Base-by-base conservation (phyloP, 768 basidiomycete genomes). In the Hortiboletus campestris region DNA sequence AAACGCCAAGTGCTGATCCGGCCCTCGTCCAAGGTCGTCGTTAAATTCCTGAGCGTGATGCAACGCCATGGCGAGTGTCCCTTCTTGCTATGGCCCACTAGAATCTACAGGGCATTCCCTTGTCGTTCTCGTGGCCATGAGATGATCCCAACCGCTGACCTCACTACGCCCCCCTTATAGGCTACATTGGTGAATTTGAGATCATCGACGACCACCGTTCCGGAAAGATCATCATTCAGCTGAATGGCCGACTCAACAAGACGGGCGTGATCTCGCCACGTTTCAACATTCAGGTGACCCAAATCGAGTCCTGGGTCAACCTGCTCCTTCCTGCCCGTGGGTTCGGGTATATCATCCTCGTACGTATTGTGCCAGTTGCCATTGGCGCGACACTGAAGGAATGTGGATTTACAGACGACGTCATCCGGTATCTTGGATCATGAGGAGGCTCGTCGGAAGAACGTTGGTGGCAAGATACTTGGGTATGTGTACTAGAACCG, bases 191-290 rank as follows among this genome's bases (percentile, higher is more conserved):
- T 66, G 94, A 98, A 79, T 97, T 97, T 69, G 95, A 97, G 75
- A 91, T 97, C 76, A 88, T 98, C 72, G 97, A 99, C 68, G 97
- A 99, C 79, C 97, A 98, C 76, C 94, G 96, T 57, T 87, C 93
- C 8, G 94, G 94, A 67, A 99, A 98, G 79, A 93, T 99, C 63
- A 95, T 99, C 67, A 84, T 98, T 66, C 95, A 99, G 78, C 86
- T 99, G 55, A 99, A 97, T 70, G 97, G 97, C 44, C 91, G 94
- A 58, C 84, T 99, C 66, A 99, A 99, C 84, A 99, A 99, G 80
- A 89, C 88, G n/a, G 97, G 96, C 65, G 96, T 99, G 71, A 98
- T 98, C 77, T 98, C 95, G n/a, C 95, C 96, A 42, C 90, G 97
- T 51, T 98, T 92, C 84, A 98, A 98, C 77, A 85, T 98, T 65